These are phyloP conservation scores for Butyriboletus appendiculatus DNA, from an alignment of 1,284 basidiomycete species.

Conservation along the genomic window DNA sequence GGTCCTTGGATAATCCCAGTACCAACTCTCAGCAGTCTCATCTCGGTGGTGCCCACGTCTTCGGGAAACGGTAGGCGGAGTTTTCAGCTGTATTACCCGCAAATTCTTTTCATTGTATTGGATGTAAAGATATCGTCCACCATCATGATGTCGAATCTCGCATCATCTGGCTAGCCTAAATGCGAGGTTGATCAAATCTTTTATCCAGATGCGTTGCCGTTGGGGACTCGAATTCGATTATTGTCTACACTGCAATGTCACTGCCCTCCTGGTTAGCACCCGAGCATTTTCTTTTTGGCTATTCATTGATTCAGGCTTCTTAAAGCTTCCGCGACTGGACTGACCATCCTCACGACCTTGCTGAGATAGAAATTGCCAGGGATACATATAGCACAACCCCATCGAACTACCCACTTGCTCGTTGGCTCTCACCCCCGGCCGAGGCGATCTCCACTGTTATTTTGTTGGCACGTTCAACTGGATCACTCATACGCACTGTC, in stretches of 20 bases:
- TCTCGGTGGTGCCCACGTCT: neutral
- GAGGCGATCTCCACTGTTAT: neutral
- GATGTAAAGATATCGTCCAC: neutral
- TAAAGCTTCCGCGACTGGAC: slow-evolving; percentile 6
- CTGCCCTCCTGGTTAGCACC: slow-evolving; percentile 1
- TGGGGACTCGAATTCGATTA: neutral
- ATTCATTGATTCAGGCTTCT: slow-evolving; percentile 2
- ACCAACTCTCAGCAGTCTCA: neutral
- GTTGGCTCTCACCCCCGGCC: neutral
- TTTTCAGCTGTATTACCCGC: neutral
- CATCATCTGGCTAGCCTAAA: neutral
- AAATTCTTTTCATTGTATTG: neutral
- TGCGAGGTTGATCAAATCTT: neutral
- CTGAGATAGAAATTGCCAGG: slow-evolving; percentile 17
- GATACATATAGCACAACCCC: slow-evolving; percentile 26
- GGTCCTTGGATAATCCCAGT: neutral
- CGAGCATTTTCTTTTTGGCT: slow-evolving; percentile 12
- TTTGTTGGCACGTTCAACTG: neutral
- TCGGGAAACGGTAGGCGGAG: neutral
- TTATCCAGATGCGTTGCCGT: slow-evolving; percentile 9
- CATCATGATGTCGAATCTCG: neutral
- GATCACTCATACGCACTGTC: neutral
- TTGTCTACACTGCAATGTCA: slow-evolving; percentile 10
- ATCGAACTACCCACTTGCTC: neutral
- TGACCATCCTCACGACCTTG: slow-evolving; percentile 9